phyloP scores from a whole-genome alignment of 1,284 basidiomycete species.

The Ceratobasidium sp. region DNA sequence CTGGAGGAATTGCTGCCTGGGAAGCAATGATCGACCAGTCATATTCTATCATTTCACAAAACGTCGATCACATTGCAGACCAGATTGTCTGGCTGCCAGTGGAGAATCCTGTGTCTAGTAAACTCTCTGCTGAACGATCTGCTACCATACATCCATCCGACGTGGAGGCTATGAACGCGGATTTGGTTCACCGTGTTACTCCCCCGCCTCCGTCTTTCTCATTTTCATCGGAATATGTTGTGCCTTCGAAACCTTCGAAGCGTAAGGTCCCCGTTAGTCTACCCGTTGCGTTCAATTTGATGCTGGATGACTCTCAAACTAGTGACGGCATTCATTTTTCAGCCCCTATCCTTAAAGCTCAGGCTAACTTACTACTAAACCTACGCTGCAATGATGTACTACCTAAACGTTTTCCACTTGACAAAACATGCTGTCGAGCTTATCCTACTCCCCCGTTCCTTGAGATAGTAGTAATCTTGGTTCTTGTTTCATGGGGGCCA shows the following conservation, averaged over 20 bases:
- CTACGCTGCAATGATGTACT: constrained; percentile 80
- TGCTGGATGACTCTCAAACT: constrained; percentile 77
- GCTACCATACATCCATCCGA: constrained; percentile 76
- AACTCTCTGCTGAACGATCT: constrained; percentile 71
- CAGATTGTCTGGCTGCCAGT: constrained; percentile 80
- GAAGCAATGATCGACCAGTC: constrained; percentile 73
- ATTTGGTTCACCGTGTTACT: constrained; percentile 74
- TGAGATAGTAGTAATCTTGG: constrained; percentile 68
- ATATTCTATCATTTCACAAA: constrained; percentile 62
- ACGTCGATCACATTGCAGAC: constrained; percentile 65
- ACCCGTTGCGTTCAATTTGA: constrained; percentile 79
- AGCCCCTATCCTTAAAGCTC: constrained; percentile 68
- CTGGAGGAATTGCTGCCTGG: constrained; percentile 81
- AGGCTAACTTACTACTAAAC: constrained; percentile 84
- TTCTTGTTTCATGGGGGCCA: constrained; percentile 68
- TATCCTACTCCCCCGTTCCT: constrained; percentile 74
- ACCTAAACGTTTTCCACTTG: constrained; percentile 73
- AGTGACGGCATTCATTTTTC: constrained; percentile 86
- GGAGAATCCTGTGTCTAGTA: constrained; percentile 68
- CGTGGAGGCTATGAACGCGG: constrained; percentile 89
- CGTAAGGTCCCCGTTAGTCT: constrained; percentile 63
- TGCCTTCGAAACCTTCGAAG: constrained; percentile 35
- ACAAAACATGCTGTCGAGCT: constrained; percentile 83
- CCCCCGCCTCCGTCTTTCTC: constrained; percentile 49
- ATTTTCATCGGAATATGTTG: constrained; percentile 46